Percentiles rank a stretch among this genome's conserved stretches.
Evolutionary conservation across 306 rosid genomes (phyloP).

Genomic region (Rosa lucieae): DNA sequence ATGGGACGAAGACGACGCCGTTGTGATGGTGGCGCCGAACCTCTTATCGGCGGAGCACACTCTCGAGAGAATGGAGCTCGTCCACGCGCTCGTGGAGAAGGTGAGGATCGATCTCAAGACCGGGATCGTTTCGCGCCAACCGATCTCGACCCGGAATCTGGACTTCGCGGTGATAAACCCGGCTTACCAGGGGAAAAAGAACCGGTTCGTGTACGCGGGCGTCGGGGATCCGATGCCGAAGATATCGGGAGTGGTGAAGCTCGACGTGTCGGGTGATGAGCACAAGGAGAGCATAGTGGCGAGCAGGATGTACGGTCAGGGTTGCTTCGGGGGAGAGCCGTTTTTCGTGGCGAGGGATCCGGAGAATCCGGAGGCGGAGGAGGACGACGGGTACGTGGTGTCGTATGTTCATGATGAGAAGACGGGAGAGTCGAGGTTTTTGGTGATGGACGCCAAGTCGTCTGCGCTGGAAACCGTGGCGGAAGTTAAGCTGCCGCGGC

Average conservation of each 20-base stretch:
- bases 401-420: slow-evolving; percentile 65
- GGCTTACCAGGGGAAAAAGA: slow-evolving; percentile 43
- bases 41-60: slow-evolving; percentile 73
- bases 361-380: slow-evolving; percentile 25
- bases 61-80: slow-evolving; percentile 63
- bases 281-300: slow-evolving; percentile 55
- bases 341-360: slow-evolving; percentile 67
- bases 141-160: slow-evolving; percentile 67
- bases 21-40: slow-evolving; percentile 75
- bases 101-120: slow-evolving; percentile 58
- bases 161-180: slow-evolving; percentile 69
- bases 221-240: slow-evolving; percentile 92
- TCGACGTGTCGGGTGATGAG: slow-evolving; percentile 53
- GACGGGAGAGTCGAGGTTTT: slow-evolving; percentile 61
- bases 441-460: slow-evolving; percentile 86
- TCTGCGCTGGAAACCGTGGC: slow-evolving; percentile 70
- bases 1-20: slow-evolving; percentile 76
- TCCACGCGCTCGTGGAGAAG: slow-evolving; percentile 70
- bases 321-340: slow-evolving; percentile 84
- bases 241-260: slow-evolving; percentile 79
- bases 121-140: slow-evolving; percentile 56
- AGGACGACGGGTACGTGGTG: slow-evolving; percentile 78
- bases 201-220: slow-evolving; percentile 63
- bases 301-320: slow-evolving; percentile 58
- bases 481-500: slow-evolving; percentile 65